A percentile compares a stretch with the other conserved stretches of the same genome.
Evolutionary conservation across 768 basidiomycete species (phyloP).

Genomic region (Fomitopsis serialis): DNA sequence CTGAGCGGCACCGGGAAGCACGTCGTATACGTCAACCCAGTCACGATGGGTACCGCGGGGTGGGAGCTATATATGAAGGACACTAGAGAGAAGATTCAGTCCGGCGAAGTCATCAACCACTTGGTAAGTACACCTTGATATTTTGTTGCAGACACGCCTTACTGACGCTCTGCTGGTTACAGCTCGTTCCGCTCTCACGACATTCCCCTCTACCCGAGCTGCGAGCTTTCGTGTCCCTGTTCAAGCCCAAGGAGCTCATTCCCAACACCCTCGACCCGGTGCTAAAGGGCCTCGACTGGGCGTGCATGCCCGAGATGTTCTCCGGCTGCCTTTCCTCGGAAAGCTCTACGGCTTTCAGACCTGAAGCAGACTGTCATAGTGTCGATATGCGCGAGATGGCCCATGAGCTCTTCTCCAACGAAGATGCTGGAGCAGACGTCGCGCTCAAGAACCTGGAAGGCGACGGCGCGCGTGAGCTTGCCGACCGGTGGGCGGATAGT

Average conservation of each 20-base stretch:
- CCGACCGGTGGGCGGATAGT: slow-evolving; percentile 50
- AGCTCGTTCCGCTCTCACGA: slow-evolving; percentile 81
- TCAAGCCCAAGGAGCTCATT: slow-evolving; percentile 69
- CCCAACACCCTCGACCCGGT: slow-evolving; percentile 69
- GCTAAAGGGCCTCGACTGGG: slow-evolving; percentile 63
- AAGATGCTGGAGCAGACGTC: slow-evolving; percentile 37
- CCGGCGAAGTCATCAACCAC: slow-evolving; percentile 44
- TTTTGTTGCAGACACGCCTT: too few species aligned
- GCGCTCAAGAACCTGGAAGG: slow-evolving; percentile 62
- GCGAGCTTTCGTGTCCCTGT: slow-evolving; percentile 71
- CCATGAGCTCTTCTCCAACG: slow-evolving; percentile 5
- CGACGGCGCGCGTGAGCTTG: slow-evolving; percentile 37
- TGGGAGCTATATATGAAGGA: slow-evolving; percentile 46
- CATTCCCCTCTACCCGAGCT: slow-evolving; percentile 90
- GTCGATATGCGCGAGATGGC: slow-evolving; percentile 6
- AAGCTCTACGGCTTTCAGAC: neutral
- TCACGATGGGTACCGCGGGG: slow-evolving; percentile 55
- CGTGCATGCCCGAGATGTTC: slow-evolving; percentile 67
- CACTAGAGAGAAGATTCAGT: slow-evolving; percentile 39
- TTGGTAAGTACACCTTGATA: slow-evolving; percentile 48
- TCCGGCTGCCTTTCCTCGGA: slow-evolving; percentile 41
- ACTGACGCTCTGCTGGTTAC: neutral
- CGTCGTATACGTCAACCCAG: slow-evolving; percentile 84
- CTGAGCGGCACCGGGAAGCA: slow-evolving; percentile 33
- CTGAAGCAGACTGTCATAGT: neutral